Evolutionary conservation across 2,329 filamentous ascomycete species (phyloP), one percentile per base, ranked within the genome.

Genomic region (Colletotrichum somersetense): DNA sequence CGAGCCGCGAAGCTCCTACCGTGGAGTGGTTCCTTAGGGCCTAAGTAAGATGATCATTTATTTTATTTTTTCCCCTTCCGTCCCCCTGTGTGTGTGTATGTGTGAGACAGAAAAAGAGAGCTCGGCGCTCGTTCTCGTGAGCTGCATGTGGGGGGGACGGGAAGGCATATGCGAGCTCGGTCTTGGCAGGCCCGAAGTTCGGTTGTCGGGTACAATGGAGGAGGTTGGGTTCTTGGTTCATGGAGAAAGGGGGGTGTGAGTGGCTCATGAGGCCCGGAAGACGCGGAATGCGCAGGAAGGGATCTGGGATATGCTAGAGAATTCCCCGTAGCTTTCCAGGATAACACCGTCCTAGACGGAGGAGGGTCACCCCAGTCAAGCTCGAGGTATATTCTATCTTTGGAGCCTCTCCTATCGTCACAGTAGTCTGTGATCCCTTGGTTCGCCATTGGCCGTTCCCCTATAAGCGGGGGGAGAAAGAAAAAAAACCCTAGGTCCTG

Each of bases 161-260:
- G 18, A 20, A n/a, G 58, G 46, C 46, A 63, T 23, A 48, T 23
- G 48, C 35, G 46, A 26, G 30, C 23, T 63, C 61, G 61, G 62
- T 20, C 69, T 71, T 71, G 69, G 69, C 69, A 59, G 38, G 68
- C 38, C 65, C 67, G 65, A 71, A 68, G 44, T 68, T 63, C 65
- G 69, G 69, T 63, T 44, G 53, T n/a, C 8, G 52, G 16, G 20
- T 30, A 18, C 23, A n/a, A 1, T 10, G 8, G 16, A 44, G 42
- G 6, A 3, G 6, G 42, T 8, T 44, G 40, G 18, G 14, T 30
- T 44, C n/a, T 44, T 6, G 42, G 6, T 44, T 20, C 42, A 44
- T 44, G 16, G 6, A 30, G 30, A 30, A 44, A 11, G 35, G 35
- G 42, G 42, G 42, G 42, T 20, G 6, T 5, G 8, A 3, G 14